A percentile compares a stretch with the other conserved stretches of the same genome.
phyloP scores from a whole-genome alignment of 202 grass and related monocot species.

The Setaria viridis region DNA sequence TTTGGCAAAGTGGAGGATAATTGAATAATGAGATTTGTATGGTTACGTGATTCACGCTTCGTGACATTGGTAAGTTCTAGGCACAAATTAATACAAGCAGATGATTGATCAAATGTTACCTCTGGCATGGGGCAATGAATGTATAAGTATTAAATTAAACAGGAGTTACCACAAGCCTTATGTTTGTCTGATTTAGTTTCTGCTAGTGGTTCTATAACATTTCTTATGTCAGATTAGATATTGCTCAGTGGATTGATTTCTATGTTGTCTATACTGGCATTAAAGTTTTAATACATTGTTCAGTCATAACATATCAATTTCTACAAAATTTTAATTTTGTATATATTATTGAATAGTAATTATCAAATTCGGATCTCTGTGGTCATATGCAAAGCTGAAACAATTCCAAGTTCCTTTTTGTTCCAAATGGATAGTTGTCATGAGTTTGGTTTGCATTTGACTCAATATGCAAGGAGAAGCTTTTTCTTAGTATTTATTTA shows the following conservation, averaged over 20 bases:
- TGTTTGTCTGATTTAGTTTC: slow-evolving; percentile 29
- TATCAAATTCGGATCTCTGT: slow-evolving; percentile 19
- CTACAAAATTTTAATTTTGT: not conserved
- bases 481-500: slow-evolving; percentile 12
- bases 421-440: not conserved
- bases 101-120: slow-evolving; percentile 28
- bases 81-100: not conserved
- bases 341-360: slow-evolving; percentile 23
- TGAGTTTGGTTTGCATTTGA: slow-evolving; percentile 27
- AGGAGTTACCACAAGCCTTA: slow-evolving; percentile 22
- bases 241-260: slow-evolving; percentile 23
- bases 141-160: slow-evolving; percentile 18
- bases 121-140: slow-evolving; percentile 9
- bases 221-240: slow-evolving; percentile 38
- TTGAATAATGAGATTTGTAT: slow-evolving; percentile 20
- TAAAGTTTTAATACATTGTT: slow-evolving; percentile 6
- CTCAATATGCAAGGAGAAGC: not conserved
- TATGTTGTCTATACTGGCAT: slow-evolving; percentile 2
- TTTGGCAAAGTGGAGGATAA: slow-evolving; percentile 15
- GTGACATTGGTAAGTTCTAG: slow-evolving; percentile 4
- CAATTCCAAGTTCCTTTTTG: not conserved
- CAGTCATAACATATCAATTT: not conserved
- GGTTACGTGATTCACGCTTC: not conserved
- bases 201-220: not conserved
- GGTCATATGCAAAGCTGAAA: slow-evolving; percentile 1